Conservation (phyloP, 2,329 filamentous ascomycete genomes). For the Colletotrichum paranaense region DNA sequence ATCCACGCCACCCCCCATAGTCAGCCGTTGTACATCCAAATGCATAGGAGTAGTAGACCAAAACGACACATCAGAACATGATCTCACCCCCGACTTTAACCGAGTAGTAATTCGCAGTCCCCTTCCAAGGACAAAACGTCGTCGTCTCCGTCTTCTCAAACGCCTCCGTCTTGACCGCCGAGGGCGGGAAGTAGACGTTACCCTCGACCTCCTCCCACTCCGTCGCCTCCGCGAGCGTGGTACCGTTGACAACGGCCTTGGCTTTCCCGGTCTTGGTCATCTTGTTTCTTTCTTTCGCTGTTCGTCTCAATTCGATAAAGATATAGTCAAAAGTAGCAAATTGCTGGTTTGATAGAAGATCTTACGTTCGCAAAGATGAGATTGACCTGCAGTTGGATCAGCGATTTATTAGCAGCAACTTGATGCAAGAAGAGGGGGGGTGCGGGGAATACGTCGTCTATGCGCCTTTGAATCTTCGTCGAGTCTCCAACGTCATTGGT, state of each 20-base stretch:
- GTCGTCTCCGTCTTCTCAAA: constrained; percentile 56
- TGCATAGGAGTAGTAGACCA: no score
- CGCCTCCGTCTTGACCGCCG: constrained; percentile 55
- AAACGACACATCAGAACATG: neutral
- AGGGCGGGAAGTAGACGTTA: constrained; percentile 66
- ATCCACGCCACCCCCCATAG: neutral
- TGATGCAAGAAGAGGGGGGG: neutral
- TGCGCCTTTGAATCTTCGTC: constrained; percentile 13
- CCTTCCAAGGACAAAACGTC: constrained; percentile 68
- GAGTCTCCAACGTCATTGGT: constrained; percentile 26
- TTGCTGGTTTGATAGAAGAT: neutral
- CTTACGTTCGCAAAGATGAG: no score
- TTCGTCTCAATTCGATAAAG: neutral
- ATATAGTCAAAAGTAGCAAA: neutral
- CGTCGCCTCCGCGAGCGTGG: constrained; percentile 61
- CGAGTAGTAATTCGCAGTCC: constrained; percentile 66
- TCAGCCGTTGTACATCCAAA: neutral
- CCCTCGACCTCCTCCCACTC: constrained; percentile 67
- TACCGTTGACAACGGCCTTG: constrained; percentile 59
- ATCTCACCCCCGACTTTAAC: constrained; percentile 58
- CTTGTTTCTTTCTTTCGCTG: neutral
- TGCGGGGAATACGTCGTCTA: constrained; percentile 12
- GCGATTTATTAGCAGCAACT: neutral
- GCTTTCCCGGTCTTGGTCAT: constrained; percentile 44
- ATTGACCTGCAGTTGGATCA: neutral